Conservation (phyloP, 148 eudicot species). For the Beta vulgaris region DNA sequence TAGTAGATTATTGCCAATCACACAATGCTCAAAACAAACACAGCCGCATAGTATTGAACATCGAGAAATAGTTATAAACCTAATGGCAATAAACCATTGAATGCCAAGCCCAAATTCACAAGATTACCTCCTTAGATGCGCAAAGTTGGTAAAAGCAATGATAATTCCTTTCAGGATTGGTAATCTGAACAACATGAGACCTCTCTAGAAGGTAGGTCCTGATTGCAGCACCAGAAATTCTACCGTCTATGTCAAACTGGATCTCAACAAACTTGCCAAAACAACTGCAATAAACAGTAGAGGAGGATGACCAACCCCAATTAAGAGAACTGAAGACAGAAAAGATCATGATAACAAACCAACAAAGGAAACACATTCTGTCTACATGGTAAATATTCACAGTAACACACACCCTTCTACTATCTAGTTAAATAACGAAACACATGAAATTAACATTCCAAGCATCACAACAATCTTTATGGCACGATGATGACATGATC, state of each 20-base stretch:
- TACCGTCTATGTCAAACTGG: constrained; percentile 84
- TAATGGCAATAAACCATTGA: too few species aligned
- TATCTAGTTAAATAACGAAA: neutral
- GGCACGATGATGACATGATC: neutral
- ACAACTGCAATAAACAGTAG: constrained; percentile 56
- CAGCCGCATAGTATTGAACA: too few species aligned
- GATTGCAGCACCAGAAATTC: constrained; percentile 99
- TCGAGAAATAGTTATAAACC: too few species aligned
- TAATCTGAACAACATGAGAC: constrained; percentile 94
- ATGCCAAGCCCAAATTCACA: too few species aligned
- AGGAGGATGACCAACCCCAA: neutral
- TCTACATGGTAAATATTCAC: neutral
- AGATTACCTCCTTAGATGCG: constrained; percentile 73
- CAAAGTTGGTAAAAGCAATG: constrained; percentile 97
- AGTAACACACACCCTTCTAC: neutral
- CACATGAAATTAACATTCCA: neutral
- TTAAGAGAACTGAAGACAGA: neutral
- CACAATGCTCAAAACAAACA: too few species aligned
- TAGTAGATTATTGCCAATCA: too few species aligned
- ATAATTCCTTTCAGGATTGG: constrained; percentile 93
- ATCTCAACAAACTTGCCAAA: constrained; percentile 98
- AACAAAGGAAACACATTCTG: neutral
- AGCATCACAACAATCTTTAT: neutral
- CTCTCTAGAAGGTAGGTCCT: constrained; percentile 94
- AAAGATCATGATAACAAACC: neutral